Evolutionary conservation across 306 rosid species (phyloP), one percentile per base, ranked within the genome.

Genomic region (Cicer yamashitae): DNA sequence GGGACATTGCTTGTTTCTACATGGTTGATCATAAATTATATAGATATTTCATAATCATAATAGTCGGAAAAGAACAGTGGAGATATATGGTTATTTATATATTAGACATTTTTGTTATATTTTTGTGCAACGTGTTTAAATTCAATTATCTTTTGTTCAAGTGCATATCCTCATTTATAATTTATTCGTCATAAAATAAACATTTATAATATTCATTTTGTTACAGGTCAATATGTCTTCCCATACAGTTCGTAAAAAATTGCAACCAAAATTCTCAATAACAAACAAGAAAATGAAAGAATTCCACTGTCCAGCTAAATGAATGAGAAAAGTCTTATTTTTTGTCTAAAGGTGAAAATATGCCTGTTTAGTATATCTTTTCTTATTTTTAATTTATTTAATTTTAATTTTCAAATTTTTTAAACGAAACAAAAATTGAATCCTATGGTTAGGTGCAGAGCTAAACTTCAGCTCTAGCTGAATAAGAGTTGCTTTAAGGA

Each of bases 321-420:
- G 10, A 67, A 66, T 10, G 48, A 46, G 56, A 47, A 71, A 77
- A 72, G 68, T 82, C 59, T 18, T 77, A 9, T 22, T 82, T 56
- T n/a, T 47, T 47, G 52, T 47, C 52, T 11, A 11, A 51, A 2
- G 56, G 3, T 51, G 56, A 9, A 51, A n/a, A 51, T 51, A 51
- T 51, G 56, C 56, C 2, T 14, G 10, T 14, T 51, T 14, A 51
- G 14, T 51, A 6, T 51, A 6, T 51, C 1, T 50, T n/a, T 50
- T 50, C 20, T 50, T 3, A 50, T 50, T 47, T 25, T 25, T 25
- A 20, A 20, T 20, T 20, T 20, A 20, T 20, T 20, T 20, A 20
- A 20, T 20, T 20, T 20, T 20, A 2, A 3, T 25, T 25, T 25
- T 25, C 34, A 25, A 25, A 25, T 2, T 25, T 25, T 25, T 2